phyloP scores from a whole-genome alignment of 768 basidiomycete genomes.

The Mycena haematopus region DNA sequence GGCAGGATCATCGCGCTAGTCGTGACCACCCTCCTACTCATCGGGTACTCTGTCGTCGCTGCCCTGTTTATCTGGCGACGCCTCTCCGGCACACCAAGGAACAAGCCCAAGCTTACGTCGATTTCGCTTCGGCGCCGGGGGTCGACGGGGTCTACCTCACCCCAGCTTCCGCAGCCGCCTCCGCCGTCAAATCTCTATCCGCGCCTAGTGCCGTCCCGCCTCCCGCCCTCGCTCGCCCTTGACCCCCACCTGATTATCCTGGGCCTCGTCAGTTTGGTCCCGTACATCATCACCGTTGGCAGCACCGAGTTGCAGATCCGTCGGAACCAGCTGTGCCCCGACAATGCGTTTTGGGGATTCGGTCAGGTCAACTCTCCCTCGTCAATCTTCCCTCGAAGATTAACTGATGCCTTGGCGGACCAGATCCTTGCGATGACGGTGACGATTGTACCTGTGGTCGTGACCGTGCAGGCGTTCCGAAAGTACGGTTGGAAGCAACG shows the following conservation, averaged over 20 bases:
- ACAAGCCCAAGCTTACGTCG: not conserved
- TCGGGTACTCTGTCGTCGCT: conserved; percentile 19
- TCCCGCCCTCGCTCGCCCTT: conserved; percentile 18
- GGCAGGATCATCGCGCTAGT: conserved; percentile 21
- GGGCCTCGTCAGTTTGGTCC: conserved; percentile 9
- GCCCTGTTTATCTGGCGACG: conserved; percentile 8
- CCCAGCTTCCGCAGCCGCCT: not conserved
- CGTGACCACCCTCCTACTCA: conserved; percentile 10
- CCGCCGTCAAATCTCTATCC: not conserved
- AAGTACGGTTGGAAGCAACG: conserved; percentile 26
- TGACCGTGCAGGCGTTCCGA: conserved; percentile 22
- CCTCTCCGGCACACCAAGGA: not conserved
- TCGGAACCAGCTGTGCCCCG: conserved; percentile 25
- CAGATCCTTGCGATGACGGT: conserved; percentile 26
- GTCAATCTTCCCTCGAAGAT: not conserved
- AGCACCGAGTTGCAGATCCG: conserved; percentile 33
- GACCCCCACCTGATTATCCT: conserved; percentile 25
- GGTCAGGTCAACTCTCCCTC: conserved; percentile 32
- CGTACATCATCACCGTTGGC: conserved; percentile 16
- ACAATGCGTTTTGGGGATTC: conserved; percentile 34
- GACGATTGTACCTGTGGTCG: conserved; percentile 25
- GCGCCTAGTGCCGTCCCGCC: not conserved
- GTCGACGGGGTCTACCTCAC: not conserved
- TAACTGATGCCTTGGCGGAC: not conserved
- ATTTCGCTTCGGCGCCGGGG: not conserved